Evolutionary conservation across 768 basidiomycete species (phyloP).

Genomic region (Gymnopilus junonius): DNA sequence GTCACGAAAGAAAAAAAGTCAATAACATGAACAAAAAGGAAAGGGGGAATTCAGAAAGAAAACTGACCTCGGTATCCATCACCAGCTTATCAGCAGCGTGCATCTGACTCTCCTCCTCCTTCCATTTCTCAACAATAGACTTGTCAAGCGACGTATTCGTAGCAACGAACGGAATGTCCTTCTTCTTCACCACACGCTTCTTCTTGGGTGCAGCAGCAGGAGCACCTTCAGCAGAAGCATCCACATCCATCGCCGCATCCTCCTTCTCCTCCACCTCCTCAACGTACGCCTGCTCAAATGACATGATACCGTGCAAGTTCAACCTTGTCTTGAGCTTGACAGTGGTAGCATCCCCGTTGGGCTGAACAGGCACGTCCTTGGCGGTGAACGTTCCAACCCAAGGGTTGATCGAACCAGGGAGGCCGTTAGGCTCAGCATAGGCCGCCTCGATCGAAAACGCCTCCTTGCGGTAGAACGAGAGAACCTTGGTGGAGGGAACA

Average conservation of each 20-base stretch:
- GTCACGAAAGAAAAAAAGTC: neutral
- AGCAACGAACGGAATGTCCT: slow-evolving; percentile 75
- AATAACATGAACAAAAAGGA: neutral
- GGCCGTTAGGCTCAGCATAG: slow-evolving; percentile 71
- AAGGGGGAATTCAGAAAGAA: neutral
- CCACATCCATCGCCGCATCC: slow-evolving; percentile 64
- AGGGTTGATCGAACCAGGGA: slow-evolving; percentile 85
- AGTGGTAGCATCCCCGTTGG: slow-evolving; percentile 73
- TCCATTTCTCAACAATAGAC: slow-evolving; percentile 61
- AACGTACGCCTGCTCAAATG: slow-evolving; percentile 84
- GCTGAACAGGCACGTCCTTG: slow-evolving; percentile 74
- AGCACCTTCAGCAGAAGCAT: slow-evolving; percentile 41
- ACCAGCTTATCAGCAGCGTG: slow-evolving; percentile 93
- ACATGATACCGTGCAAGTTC: slow-evolving; percentile 84
- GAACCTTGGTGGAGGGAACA: slow-evolving; percentile 92
- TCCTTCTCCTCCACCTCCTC: slow-evolving; percentile 86
- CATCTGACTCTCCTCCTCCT: slow-evolving; percentile 90
- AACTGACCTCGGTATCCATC: slow-evolving; percentile 90
- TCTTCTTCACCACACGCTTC: slow-evolving; percentile 86
- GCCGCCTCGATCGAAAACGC: slow-evolving; percentile 87
- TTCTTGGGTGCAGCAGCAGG: slow-evolving; percentile 67
- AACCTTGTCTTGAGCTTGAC: slow-evolving; percentile 93
- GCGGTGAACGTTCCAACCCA: slow-evolving; percentile 84
- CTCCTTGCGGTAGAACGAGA: slow-evolving; percentile 92
- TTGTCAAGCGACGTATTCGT: slow-evolving; percentile 69